Conservation (phyloP, 2,329 filamentous ascomycete species). For the Diaporthe citrichinensis region DNA sequence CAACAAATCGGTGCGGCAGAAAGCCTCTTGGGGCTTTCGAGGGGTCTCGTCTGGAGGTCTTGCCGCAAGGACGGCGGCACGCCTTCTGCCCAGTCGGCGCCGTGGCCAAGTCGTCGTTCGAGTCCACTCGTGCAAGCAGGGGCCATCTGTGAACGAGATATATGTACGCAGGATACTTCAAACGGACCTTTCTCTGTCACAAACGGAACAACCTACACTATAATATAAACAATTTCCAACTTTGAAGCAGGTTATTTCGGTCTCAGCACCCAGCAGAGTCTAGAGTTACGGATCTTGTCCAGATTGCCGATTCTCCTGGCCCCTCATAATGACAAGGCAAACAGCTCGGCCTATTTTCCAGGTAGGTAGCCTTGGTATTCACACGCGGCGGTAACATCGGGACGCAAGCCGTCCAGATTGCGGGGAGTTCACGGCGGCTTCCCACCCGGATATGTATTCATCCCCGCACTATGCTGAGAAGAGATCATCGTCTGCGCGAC, state of each 20-base stretch:
- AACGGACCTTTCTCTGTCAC: no score
- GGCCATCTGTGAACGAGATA: no score
- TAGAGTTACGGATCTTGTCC: neutral
- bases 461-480: neutral
- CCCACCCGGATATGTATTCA: neutral
- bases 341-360: neutral
- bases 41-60: neutral
- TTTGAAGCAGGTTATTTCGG: neutral
- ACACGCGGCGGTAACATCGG: slow-evolving; percentile 7
- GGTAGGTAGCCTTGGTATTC: neutral
- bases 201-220: neutral
- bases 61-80: neutral
- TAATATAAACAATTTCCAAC: neutral
- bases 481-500: slow-evolving; percentile 14
- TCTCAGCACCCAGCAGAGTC: neutral
- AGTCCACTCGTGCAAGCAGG: neutral
- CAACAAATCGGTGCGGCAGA: neutral
- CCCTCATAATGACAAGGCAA: neutral
- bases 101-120: neutral
- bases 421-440: slow-evolving; percentile 10
- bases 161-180: no score
- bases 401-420: slow-evolving; percentile 18
- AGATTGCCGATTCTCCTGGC: neutral
- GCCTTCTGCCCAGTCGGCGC: neutral
- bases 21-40: neutral